Evolutionary conservation across 140 eudicot species (phyloP).

Genomic region (Stevia rebaudiana): DNA sequence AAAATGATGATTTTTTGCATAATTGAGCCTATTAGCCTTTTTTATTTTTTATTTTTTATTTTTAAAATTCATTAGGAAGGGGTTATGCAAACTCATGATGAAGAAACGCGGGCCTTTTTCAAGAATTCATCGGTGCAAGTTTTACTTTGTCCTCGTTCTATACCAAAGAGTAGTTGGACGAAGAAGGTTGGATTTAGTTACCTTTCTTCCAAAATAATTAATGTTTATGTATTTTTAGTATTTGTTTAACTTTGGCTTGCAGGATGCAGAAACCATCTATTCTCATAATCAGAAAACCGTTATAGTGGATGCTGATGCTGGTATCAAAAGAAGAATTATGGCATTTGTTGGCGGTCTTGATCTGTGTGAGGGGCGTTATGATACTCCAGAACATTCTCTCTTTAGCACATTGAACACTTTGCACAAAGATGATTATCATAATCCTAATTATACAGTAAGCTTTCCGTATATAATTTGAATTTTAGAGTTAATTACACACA

Average conservation of each 20-base stretch:
- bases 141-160: conserved; percentile 55
- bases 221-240: not conserved
- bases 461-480: conserved; percentile 4
- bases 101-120: conserved; percentile 60
- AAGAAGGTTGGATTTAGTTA: conserved; percentile 29
- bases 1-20: not conserved
- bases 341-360: conserved; percentile 87
- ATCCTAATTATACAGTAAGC: conserved; percentile 56
- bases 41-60: no score
- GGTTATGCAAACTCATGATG: conserved; percentile 56
- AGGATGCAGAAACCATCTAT: conserved; percentile 61
- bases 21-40: not conserved
- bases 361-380: conserved; percentile 63
- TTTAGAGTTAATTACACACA: no score
- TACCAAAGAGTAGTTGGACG: conserved; percentile 59
- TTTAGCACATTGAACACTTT: conserved; percentile 50
- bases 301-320: conserved; percentile 66
- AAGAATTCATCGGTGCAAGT: conserved; percentile 75
- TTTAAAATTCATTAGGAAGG: conserved; percentile 36
- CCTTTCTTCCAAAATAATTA: not conserved
- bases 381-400: conserved; percentile 55
- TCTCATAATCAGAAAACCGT: conserved; percentile 70
- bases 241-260: not conserved
- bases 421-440: conserved; percentile 63
- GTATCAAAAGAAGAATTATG: conserved; percentile 49